These are phyloP conservation scores for Salvia hispanica DNA, from an alignment of 257 asterid species.

Conservation along the genomic window DNA sequence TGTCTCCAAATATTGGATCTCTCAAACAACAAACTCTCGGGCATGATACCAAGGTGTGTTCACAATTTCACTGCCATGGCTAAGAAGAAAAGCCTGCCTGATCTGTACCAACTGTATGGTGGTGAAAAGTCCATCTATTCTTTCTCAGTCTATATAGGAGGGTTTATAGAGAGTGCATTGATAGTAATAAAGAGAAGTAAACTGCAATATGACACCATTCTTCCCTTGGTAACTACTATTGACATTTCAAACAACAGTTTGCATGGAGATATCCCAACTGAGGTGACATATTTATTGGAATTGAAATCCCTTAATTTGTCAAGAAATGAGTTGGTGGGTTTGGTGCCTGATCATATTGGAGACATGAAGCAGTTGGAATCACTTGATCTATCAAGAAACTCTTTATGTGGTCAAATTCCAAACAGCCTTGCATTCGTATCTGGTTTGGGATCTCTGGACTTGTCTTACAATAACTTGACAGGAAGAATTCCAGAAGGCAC, in stretches of 20 bases:
- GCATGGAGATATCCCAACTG: conserved; percentile 22
- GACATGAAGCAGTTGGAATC: conserved; percentile 7
- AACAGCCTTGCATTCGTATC: neutral
- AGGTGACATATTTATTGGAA: conserved; percentile 3
- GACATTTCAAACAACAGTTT: conserved; percentile 11
- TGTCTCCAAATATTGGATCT: conserved; percentile 37
- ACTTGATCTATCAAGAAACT: conserved; percentile 8
- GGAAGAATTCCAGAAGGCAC: conserved; percentile 18
- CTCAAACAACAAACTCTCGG: conserved; percentile 29
- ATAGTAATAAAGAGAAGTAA: neutral
- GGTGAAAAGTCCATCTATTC: no score
- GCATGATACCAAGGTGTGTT: conserved; percentile 32
- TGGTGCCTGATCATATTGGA: neutral
- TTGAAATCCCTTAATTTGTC: conserved; percentile 11
- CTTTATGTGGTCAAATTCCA: neutral
- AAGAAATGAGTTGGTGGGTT: neutral
- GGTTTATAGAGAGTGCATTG: neutral
- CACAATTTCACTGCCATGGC: conserved; percentile 33
- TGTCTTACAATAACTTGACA: neutral
- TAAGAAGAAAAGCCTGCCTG: conserved; percentile 1
- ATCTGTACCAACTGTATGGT: neutral
- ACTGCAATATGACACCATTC: neutral
- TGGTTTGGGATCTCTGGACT: neutral
- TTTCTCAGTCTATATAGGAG: neutral
- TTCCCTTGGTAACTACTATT: neutral